Base-by-base conservation (phyloP, 2,329 filamentous ascomycete genomes). In the Phialocephala sp. region DNA sequence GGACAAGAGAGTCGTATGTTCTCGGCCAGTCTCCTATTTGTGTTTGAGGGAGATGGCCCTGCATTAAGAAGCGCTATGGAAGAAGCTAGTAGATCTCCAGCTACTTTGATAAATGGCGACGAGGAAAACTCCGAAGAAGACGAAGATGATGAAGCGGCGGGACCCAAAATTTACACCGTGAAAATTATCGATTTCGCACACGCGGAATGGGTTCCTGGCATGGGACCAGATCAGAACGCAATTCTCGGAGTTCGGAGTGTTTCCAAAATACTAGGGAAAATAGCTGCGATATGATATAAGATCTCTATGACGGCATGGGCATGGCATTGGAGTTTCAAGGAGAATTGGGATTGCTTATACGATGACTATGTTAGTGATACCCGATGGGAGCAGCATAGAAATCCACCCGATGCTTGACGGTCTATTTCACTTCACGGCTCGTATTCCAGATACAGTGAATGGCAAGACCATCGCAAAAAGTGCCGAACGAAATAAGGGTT, bases 121-220 rank as follows among this genome's bases (percentile, higher is more conserved):
- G 70, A 73, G 8, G 72, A 77, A 59, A 76, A 73, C 3, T 58
- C 78, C 78, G 22, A 78, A 80, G 37, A 79, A 0, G 76, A 77
- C 81, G 82, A 81, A 1, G 84, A 87, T 0, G 85, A 87, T 2
- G 80, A 83, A 55, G 82, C 85, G 60, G 75, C 80, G 66, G 75
- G 77, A 12, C 90, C 90, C 0, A 89, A 89, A 72, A 86, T 97
- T 52, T 92, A 90, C 73, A 85, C 88, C 14, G 83, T 97, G 59
- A 95, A 94, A 76, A 84, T 99, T 69, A 99, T 99, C 72, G 95
- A 99, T 77, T 99, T 99, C 83, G 95, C 95, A 1, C 95, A 99
- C 78, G 95, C 95, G 12, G 80, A 83, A 59, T 98, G 73, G 89
- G 90, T 88, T 1, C 91, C 92, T 0, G 92, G 93, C 0, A 80